Conservation (phyloP, 2,329 filamentous ascomycete species). For the Penicillium sp. region DNA sequence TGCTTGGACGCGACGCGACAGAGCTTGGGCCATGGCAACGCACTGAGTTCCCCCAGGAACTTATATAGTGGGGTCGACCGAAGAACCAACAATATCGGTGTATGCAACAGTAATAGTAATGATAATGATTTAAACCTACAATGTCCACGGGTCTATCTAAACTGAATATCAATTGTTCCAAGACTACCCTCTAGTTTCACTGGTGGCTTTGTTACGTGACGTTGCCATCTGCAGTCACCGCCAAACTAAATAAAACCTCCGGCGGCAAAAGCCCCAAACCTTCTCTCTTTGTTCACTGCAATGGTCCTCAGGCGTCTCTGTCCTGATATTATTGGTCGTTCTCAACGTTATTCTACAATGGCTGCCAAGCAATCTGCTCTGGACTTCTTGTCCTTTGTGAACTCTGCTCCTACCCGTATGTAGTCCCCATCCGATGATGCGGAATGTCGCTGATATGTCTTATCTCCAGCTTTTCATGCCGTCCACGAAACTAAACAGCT, state of each 20-base stretch:
- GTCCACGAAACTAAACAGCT: conserved; percentile 68
- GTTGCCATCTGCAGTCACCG: conserved; percentile 6
- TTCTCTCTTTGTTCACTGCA: neutral
- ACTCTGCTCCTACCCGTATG: conserved; percentile 85
- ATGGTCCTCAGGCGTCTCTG: conserved; percentile 8
- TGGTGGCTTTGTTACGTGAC: neutral
- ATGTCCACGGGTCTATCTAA: neutral
- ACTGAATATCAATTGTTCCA: neutral
- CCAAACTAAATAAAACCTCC: neutral
- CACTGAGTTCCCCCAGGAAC: conserved; percentile 3
- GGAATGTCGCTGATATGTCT: conserved; percentile 7
- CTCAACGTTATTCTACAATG: conserved; percentile 22
- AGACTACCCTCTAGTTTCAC: neutral
- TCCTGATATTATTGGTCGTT: conserved; percentile 10
- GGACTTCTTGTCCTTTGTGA: conserved; percentile 88
- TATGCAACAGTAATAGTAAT: neutral
- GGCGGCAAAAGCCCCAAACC: conserved; percentile 3
- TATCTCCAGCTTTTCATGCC: conserved; percentile 72
- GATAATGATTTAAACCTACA: neutral
- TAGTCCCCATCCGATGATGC: neutral
- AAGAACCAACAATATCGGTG: neutral
- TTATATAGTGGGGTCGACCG: neutral
- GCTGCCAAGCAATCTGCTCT: conserved; percentile 47
- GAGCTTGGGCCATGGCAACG: conserved; percentile 16
- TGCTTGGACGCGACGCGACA: conserved; percentile 11